Base-by-base conservation (phyloP, 768 basidiomycete species). In the Mycena indigotica region DNA sequence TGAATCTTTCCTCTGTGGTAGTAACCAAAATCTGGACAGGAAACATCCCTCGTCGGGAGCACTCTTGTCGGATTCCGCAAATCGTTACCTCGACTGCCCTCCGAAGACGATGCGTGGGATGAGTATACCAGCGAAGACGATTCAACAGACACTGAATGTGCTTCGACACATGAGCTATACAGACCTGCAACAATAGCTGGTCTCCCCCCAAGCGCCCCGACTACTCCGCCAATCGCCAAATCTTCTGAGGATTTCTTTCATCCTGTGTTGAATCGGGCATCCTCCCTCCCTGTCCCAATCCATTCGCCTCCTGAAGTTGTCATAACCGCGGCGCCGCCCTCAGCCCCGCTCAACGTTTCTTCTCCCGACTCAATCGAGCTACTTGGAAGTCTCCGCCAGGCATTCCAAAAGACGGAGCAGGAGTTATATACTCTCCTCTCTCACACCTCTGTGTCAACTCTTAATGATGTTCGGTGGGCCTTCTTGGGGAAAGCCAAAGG, bases 381-480 rank as follows among this genome's bases (percentile, higher is more conserved):
- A 6, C 73, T 89, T 2, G 69, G 73, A 1, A 73, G 71, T 24
- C 73, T 90, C 25, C 79, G 86, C 3, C 75, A 80, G 53, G 75
- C 80, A 1, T 86, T 88, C 66, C 84, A 86, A 52, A 69, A 76
- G 1, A 76, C 77, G 0, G 87, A 89, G 67, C 86, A 86, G 55
- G 70, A 72, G 3, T 70, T 89, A 5, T 89, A 88, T 66, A 61
- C 66, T 0, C 81, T 86, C 61, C 75, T 89, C 2, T 71, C 76
- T 2, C 71, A 72, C 19, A 84, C 84, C 0, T 75, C 81, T 1
- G 66, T 69, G 5, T 62, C 68, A 1, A 69, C 69, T n/a, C 66
- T 90, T 57, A 90, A 89, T 62, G 82, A 89, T 57, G 83, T 85
- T 1, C 77, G 88, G 5, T 68, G 86, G 38, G 72, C 80, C 15